Base-by-base conservation (phyloP, 805 yeast species). In the Lachancea lanzarotensis region DNA sequence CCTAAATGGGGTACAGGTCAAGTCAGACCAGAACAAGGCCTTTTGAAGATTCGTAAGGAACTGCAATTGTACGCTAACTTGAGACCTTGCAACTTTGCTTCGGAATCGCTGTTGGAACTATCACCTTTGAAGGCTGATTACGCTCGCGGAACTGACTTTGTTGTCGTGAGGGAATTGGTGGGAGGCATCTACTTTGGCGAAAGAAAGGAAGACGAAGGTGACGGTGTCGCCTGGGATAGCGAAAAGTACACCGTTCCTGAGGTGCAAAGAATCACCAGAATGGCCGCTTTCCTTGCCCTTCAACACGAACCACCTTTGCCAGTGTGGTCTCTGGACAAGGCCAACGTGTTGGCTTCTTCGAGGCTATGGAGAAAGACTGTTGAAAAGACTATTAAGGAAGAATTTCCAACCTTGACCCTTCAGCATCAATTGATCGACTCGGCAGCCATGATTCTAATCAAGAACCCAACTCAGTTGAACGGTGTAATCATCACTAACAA, bases 181-280 rank as follows among this genome's bases (percentile, higher is more conserved):
- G 98, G 98, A 48, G 98, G 98, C 56, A 93, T 93, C 54, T 93
- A 93, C 74, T 93, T 93, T 64, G 98, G 98, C 52, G 95, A 87
- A 60, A 80, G 98, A 69, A 77, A 78, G 59, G 98, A 93, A 71
- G 98, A 90, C 60, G 86, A 82, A 39, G 91, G 90, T 43, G 75
- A 78, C 43, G 88, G 91, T 52, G 76, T 79, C 45, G 98, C 98
- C 27, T 78, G 88, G 75, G 98, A 93, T 64, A 86, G 96, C 43
- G 98, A 93, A 70, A 74, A 85, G 50, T 93, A 93, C 70, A 72
- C 91, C 26, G 95, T 90, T 27, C 78, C 84, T 32, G 98, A 93
- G 70, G 95, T 93, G 45, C 83, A 89, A 65, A 81, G 98, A 66
- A 89, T 93, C 68, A 88, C 97, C 34, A 78, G 98, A 69, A 91